These are phyloP conservation scores for Sphagnum tenellum DNA, from an alignment of 225 moss, liverwort and hornwort genomes.

Conservation along the genomic window DNA sequence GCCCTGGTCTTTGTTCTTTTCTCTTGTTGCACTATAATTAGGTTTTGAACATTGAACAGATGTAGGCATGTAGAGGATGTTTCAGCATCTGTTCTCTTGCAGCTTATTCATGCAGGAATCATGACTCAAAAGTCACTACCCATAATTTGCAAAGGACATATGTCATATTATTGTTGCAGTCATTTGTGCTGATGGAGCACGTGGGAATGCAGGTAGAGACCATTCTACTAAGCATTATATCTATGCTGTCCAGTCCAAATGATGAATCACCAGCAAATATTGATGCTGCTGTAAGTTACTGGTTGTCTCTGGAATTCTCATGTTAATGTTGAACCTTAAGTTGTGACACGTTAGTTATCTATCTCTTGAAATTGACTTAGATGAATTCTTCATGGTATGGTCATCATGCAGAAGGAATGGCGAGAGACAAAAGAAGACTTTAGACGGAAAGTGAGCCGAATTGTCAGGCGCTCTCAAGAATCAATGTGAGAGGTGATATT, in stretches of 20 bases:
- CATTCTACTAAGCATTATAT: slow-evolving; percentile 90
- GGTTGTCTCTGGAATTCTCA: slow-evolving; percentile 1
- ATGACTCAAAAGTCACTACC: no score
- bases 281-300: slow-evolving; percentile 54
- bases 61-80: no score
- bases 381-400: not conserved
- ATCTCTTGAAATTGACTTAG: not conserved
- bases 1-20: no score
- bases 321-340: not conserved
- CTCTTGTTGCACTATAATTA: no score
- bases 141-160: not conserved
- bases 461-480: slow-evolving; percentile 95
- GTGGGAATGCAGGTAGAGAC: slow-evolving; percentile 60
- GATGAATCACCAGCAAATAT: slow-evolving; percentile 97
- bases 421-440: slow-evolving; percentile 94
- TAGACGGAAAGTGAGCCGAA: slow-evolving; percentile 84
- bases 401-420: slow-evolving; percentile 71
- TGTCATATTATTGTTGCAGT: not conserved
- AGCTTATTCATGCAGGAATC: no score
- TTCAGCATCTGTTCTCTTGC: no score
- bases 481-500: slow-evolving; percentile 27
- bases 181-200: not conserved
- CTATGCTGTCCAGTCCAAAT: slow-evolving; percentile 89
- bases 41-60: no score
- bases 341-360: not conserved